phyloP scores from a whole-genome alignment of 257 asterid genomes.

The Ligustrum vulgare region DNA sequence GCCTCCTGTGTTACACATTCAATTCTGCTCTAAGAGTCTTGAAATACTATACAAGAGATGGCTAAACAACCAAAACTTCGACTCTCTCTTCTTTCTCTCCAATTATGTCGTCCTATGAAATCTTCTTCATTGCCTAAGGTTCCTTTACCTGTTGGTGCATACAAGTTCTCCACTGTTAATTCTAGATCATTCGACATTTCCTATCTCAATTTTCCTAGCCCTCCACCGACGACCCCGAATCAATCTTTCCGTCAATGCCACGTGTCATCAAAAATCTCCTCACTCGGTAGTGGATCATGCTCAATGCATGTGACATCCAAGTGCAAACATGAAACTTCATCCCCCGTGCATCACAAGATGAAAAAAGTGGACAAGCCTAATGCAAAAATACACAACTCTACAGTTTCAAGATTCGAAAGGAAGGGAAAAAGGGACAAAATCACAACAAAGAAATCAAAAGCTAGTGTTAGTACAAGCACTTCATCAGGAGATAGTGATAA shows the following conservation, averaged over 20 bases:
- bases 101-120: conserved; percentile 43
- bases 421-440: conserved; percentile 2
- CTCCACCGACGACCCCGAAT: conserved; percentile 53
- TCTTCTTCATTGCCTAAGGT: conserved; percentile 33
- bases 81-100: conserved; percentile 38
- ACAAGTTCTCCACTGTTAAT: conserved; percentile 30
- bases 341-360: conserved; percentile 2
- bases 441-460: conserved; percentile 18
- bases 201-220: conserved; percentile 44
- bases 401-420: conserved; percentile 38
- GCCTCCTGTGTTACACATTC: neutral
- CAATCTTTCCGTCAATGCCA: conserved; percentile 30
- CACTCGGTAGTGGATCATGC: conserved; percentile 16
- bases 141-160: conserved; percentile 29
- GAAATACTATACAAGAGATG: conserved; percentile 17
- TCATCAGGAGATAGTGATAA: conserved; percentile 35
- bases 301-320: neutral
- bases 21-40: neutral
- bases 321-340: conserved; percentile 18
- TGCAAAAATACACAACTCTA: conserved; percentile 29
- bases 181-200: conserved; percentile 36
- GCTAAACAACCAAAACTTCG: conserved; percentile 27
- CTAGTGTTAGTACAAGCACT: conserved; percentile 23
- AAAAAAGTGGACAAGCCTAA: conserved; percentile 11
- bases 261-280: conserved; percentile 27